A percentile compares a stretch with the other conserved stretches of the same genome.
Evolutionary conservation across 176 grass and related monocot species (phyloP).

Genomic region (Carex scoparia): DNA sequence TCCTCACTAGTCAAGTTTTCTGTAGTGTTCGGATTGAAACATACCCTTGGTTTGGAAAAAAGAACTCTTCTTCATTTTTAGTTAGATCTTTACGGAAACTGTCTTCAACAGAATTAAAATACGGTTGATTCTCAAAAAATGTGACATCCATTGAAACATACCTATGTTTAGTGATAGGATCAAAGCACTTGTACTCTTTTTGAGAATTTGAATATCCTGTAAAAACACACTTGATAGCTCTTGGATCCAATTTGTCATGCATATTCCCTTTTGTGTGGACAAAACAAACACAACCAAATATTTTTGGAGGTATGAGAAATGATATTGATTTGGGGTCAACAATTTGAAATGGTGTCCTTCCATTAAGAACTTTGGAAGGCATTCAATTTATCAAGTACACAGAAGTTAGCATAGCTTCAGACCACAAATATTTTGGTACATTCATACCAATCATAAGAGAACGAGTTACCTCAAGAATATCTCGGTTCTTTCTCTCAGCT

Average conservation of each 20-base stretch:
- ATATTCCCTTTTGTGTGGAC: neutral
- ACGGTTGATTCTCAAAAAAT: neutral
- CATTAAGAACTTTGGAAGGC: neutral
- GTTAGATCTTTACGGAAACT: neutral
- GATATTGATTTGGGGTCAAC: neutral
- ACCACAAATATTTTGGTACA: neutral
- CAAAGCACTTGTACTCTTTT: neutral
- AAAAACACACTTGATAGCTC: neutral
- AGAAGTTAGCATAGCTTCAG: neutral
- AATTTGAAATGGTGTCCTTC: neutral
- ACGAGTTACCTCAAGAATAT: neutral
- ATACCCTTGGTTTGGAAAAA: neutral
- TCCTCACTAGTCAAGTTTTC: neutral
- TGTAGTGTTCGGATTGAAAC: neutral
- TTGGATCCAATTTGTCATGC: neutral
- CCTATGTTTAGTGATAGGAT: neutral
- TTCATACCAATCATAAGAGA: neutral
- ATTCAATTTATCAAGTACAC: neutral
- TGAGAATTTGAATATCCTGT: neutral
- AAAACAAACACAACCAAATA: neutral
- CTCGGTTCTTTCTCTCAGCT: neutral
- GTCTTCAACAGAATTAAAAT: neutral
- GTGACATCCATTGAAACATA: neutral
- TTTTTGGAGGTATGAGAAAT: neutral
- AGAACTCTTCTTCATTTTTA: neutral